Conservation (phyloP, 2,329 filamentous ascomycete genomes). For the Sordariomycetes sp. region DNA sequence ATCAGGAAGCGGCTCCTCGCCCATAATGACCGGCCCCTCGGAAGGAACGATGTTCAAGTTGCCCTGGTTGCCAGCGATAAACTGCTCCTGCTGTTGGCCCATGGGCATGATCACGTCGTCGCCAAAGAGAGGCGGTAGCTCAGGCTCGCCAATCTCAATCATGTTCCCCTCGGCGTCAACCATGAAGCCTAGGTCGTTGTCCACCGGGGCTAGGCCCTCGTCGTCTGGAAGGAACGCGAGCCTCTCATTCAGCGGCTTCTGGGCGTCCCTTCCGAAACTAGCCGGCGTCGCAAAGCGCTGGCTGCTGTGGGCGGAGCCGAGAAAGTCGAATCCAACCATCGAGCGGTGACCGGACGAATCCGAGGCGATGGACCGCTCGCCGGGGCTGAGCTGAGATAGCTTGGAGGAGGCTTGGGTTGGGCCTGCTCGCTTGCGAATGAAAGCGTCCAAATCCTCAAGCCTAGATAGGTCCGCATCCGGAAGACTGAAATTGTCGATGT, state of each 20-base stretch:
- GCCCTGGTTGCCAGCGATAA: neutral
- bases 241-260: constrained; percentile 4
- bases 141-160: constrained; percentile 26
- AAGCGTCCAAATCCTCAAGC: constrained; percentile 17
- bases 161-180: constrained; percentile 42
- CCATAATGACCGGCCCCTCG: constrained; percentile 17
- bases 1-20: constrained; percentile 25
- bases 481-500: constrained; percentile 49
- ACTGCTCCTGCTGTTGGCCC: constrained; percentile 1
- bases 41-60: neutral
- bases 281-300: constrained; percentile 7
- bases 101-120: neutral
- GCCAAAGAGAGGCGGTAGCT: constrained; percentile 28
- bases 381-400: constrained; percentile 34
- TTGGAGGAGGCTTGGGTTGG: constrained; percentile 24
- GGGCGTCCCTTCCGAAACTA: constrained; percentile 1
- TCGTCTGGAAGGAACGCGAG: constrained; percentile 21
- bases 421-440: constrained; percentile 10
- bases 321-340: constrained; percentile 19
- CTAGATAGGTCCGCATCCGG: constrained; percentile 42
- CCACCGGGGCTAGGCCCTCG: constrained; percentile 24
- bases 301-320: constrained; percentile 6
- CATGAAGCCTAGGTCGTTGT: constrained; percentile 31
- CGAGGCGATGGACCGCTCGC: constrained; percentile 16
- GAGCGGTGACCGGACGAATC: constrained; percentile 15